Percentiles rank a stretch among this genome's conserved stretches.
Conservation (phyloP, 176 grass and related monocot genomes). For the Oropetium thomaeum region DNA sequence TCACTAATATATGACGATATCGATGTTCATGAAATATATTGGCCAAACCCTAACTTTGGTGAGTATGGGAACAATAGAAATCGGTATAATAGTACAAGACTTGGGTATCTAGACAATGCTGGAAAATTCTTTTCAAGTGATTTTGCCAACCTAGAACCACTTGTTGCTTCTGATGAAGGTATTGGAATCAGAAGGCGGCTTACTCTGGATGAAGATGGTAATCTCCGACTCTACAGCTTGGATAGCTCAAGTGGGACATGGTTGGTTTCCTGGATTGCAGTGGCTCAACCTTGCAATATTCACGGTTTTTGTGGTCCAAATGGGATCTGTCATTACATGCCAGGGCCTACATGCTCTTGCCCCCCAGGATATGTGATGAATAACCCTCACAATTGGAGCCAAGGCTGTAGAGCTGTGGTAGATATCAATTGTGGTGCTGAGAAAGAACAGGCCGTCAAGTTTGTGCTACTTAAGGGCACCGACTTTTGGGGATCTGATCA, state of each 20-base stretch:
- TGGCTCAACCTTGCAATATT: conserved; percentile 20
- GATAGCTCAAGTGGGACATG: conserved; percentile 14
- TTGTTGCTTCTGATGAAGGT: conserved; percentile 4
- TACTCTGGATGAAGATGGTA: conserved; percentile 29
- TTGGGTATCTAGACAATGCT: neutral
- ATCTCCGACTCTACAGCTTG: conserved; percentile 37
- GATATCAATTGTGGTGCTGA: neutral
- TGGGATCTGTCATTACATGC: conserved; percentile 8
- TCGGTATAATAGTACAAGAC: conserved; percentile 5
- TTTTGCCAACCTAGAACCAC: conserved; percentile 8
- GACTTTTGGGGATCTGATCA: conserved; percentile 20
- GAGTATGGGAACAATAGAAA: conserved; percentile 8
- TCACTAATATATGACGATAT: neutral
- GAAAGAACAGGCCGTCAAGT: neutral
- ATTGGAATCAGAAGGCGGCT: neutral
- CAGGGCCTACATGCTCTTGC: conserved; percentile 28
- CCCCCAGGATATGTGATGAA: conserved; percentile 34
- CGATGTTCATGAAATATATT: conserved; percentile 10
- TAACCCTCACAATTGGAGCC: conserved; percentile 22
- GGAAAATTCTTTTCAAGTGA: conserved; percentile 2
- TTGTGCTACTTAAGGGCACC: neutral
- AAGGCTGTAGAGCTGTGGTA: neutral
- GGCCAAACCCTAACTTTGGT: neutral
- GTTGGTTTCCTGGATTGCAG: conserved; percentile 42
- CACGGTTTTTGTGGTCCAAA: conserved; percentile 22